A percentile compares a stretch with the other conserved stretches of the same genome.
Evolutionary conservation across 2,329 filamentous ascomycete species (phyloP).

Genomic region (Parastagonospora avenae): DNA sequence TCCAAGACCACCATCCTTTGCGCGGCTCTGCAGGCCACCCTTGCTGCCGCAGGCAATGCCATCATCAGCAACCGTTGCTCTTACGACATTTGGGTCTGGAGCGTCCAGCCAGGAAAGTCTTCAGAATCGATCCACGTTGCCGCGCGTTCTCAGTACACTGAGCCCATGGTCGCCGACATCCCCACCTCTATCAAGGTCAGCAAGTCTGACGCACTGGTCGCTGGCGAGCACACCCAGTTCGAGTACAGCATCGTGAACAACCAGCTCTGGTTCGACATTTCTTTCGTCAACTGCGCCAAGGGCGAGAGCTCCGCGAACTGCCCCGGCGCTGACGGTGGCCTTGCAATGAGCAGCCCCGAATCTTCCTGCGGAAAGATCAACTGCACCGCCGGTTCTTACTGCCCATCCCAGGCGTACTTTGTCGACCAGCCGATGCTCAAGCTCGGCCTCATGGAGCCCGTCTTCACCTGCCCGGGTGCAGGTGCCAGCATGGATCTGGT

Average conservation of each 20-base stretch:
- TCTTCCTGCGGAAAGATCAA: constrained; percentile 15
- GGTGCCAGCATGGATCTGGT: constrained; percentile 24
- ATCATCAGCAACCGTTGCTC: constrained; percentile 30
- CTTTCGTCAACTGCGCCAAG: constrained; percentile 33
- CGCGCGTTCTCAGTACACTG: constrained; percentile 22
- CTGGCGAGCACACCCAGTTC: constrained; percentile 32
- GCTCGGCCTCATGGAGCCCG: constrained; percentile 28
- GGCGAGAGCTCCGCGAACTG: constrained; percentile 24
- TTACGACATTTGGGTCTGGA: constrained; percentile 36
- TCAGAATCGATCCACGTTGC: constrained; percentile 18
- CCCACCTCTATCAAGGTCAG: constrained; percentile 31
- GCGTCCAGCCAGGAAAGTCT: constrained; percentile 15
- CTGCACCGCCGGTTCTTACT: constrained; percentile 28
- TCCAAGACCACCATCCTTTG: constrained; percentile 21
- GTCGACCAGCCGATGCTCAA: constrained; percentile 27
- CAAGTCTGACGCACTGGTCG: constrained; percentile 23
- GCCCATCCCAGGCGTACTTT: constrained; percentile 32
- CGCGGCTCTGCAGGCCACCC: constrained; percentile 21
- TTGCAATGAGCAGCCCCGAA: constrained; percentile 22
- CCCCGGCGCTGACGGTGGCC: constrained; percentile 27
- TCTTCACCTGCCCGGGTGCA: constrained; percentile 24
- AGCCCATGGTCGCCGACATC: constrained; percentile 21
- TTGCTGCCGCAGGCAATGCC: constrained; percentile 27
- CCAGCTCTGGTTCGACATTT: constrained; percentile 35
- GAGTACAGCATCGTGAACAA: constrained; percentile 28